These are phyloP conservation scores for Pulicaria dysenterica DNA, from an alignment of 129 eudicot genomes.

Conservation along the genomic window DNA sequence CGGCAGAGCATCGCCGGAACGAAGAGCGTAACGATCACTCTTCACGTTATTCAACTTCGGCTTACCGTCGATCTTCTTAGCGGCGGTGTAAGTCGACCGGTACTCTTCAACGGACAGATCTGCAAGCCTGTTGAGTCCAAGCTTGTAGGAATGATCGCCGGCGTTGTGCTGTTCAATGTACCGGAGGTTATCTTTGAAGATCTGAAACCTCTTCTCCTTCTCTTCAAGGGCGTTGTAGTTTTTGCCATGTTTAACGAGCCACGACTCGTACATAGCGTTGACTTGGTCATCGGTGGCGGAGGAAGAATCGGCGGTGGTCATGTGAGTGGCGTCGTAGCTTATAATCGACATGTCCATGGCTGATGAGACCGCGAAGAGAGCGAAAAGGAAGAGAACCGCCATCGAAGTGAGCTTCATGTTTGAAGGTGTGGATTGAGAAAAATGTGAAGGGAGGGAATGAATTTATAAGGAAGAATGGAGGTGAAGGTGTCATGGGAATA, in stretches of 20 bases:
- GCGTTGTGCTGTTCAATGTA: constrained; percentile 80
- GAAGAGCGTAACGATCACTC: constrained; percentile 60
- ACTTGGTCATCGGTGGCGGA: constrained; percentile 53
- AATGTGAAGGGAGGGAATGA: neutral
- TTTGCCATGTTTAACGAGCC: constrained; percentile 72
- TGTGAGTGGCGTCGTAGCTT: constrained; percentile 40
- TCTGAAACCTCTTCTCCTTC: constrained; percentile 65
- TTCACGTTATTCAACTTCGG: constrained; percentile 28
- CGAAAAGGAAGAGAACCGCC: constrained; percentile 31
- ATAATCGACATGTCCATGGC: constrained; percentile 67
- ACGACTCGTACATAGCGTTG: constrained; percentile 56
- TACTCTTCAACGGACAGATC: constrained; percentile 83
- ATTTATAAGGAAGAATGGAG: constrained; percentile 29
- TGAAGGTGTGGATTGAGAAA: neutral
- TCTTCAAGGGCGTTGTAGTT: constrained; percentile 70
- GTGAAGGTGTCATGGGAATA: neutral
- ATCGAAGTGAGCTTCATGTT: constrained; percentile 34
- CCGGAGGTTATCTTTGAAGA: constrained; percentile 65
- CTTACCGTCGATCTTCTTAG: constrained; percentile 26
- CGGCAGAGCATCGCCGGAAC: constrained; percentile 56
- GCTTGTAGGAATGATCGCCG: constrained; percentile 38
- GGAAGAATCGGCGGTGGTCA: constrained; percentile 19
- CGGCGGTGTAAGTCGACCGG: constrained; percentile 52
- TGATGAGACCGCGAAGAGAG: constrained; percentile 34
- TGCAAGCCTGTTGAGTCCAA: constrained; percentile 73